Conservation (phyloP, 2,329 filamentous ascomycete genomes). For the Diaporthe vexans region DNA sequence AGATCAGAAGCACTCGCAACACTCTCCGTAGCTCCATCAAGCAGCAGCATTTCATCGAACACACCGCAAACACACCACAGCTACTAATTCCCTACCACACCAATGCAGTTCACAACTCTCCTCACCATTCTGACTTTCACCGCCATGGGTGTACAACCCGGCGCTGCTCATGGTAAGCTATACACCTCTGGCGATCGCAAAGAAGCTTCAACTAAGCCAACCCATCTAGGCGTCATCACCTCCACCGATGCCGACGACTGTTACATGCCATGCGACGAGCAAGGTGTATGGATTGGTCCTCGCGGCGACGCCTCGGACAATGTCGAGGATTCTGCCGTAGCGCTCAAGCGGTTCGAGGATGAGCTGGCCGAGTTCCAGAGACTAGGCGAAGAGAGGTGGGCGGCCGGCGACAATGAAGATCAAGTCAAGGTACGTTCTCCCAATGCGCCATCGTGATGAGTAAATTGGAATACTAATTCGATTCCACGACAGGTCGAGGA, state of each 20-base stretch:
- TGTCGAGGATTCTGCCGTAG: not conserved
- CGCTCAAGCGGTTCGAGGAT: slow-evolving; percentile 26
- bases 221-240: not conserved
- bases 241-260: slow-evolving; percentile 13
- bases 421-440: not conserved
- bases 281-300: slow-evolving; percentile 28
- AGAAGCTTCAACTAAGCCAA: not conserved
- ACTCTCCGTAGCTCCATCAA: not conserved
- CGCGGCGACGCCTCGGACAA: not conserved
- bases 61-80: no score
- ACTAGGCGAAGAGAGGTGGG: slow-evolving; percentile 11
- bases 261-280: slow-evolving; percentile 31
- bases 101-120: slow-evolving; percentile 18
- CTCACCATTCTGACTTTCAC: slow-evolving; percentile 14
- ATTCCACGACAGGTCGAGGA: not conserved
- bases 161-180: slow-evolving; percentile 10
- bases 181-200: not conserved
- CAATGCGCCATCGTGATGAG: no score
- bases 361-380: slow-evolving; percentile 21
- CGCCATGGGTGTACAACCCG: slow-evolving; percentile 26
- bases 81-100: not conserved
- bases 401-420: not conserved
- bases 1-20: not conserved
- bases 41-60: not conserved
- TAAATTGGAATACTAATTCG: not conserved